Conservation (phyloP, 768 basidiomycete species). For the Xerocomellus intermedius region DNA sequence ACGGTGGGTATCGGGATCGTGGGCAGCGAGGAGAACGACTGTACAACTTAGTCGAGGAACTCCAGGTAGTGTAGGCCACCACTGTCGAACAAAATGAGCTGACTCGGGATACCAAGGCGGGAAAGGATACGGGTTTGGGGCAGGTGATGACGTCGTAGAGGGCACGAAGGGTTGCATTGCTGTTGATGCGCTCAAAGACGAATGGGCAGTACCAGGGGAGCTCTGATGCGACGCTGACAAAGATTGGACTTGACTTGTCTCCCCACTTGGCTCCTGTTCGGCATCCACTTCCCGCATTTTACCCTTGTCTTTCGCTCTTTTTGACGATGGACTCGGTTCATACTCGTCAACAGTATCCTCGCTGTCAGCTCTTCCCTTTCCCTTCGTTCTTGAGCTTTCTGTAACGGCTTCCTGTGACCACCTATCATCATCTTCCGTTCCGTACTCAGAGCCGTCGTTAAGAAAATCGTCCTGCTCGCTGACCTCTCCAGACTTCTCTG, state of each 20-base stretch:
- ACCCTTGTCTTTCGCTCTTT: conserved; percentile 19
- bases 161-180: background rate
- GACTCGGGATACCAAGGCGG: conserved; percentile 71
- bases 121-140: conserved; percentile 61
- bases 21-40: conserved; percentile 63
- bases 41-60: conserved; percentile 71
- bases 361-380: conserved; percentile 23
- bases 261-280: conserved; percentile 11
- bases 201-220: background rate
- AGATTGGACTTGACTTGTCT: conserved; percentile 5
- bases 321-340: conserved; percentile 9
- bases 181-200: conserved; percentile 8
- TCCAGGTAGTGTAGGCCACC: conserved; percentile 70
- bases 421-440: conserved; percentile 21
- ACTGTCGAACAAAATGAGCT: conserved; percentile 76
- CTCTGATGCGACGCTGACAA: conserved; percentile 14
- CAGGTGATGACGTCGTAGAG: conserved; percentile 5
- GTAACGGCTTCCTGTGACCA: conserved; percentile 20
- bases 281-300: conserved; percentile 18
- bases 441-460: conserved; percentile 11
- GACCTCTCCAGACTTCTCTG: background rate
- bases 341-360: conserved; percentile 15
- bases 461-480: background rate
- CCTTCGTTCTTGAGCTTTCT: conserved; percentile 23
- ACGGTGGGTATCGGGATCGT: conserved; percentile 57